Evolutionary conservation across 805 yeast genomes (phyloP), one percentile per base, ranked within the genome.

Genomic region (Saccharomyces jurei): DNA sequence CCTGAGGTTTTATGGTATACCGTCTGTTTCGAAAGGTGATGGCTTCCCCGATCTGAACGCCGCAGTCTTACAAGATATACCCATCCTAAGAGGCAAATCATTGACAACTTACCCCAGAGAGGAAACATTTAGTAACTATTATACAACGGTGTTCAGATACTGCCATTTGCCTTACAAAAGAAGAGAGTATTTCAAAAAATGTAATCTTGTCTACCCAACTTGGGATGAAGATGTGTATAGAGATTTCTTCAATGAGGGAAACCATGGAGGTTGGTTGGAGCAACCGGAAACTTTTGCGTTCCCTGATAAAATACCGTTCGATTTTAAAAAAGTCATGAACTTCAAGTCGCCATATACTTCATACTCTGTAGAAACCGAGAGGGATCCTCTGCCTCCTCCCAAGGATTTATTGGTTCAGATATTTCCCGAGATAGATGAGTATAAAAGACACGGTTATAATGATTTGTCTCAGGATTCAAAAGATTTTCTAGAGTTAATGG

Each of bases 111-210:
- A 67, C 50, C 69, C 70, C 28, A 58, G 64, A 51, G 70, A 68
- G 46, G 62, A 61, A 36, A 62, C 70, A 14, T 51, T 69, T 56
- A 59, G 64, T 41, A 58, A 60, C 46, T 63, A 59, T 44, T 69
- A 69, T 54, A 57, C 65, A 3, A 56, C 63, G 4, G 61, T 65
- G 1, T 68, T 67, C 52, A 59, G 67, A 49, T 64, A 68, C 51
- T 69, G 71, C 52, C 66, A 63, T 47, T 46, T 66, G 28, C 64
- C 71, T 17, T 69, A 68, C 53, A 68, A 63, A 54, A 60, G 65
- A 51, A 58, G 61, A 22, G 61, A 63, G 11, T 66, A 60, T 54
- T 66, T 68, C 36, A 59, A 61, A 28, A 52, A 54, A 21, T 50
- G 54, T 26, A 22, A 41, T 32, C 51, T 59, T 13, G 56, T 58